phyloP scores from a whole-genome alignment of 2,329 filamentous ascomycete species.

The Penicillium griseofulvum region DNA sequence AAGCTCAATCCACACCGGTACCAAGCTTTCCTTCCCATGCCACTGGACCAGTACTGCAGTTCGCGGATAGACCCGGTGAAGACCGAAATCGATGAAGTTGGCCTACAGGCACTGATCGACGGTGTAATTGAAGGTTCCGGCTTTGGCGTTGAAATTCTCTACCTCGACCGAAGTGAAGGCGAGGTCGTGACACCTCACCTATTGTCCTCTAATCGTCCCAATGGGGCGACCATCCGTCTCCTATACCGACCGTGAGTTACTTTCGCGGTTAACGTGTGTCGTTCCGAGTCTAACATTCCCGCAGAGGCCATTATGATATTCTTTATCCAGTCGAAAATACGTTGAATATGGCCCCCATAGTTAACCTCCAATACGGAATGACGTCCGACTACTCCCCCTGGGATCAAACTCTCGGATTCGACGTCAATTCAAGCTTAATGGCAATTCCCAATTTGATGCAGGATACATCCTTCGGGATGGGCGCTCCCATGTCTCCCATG shows the following conservation, averaged over 20 bases:
- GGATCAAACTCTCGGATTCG: slow-evolving; percentile 40
- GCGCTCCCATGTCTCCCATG: slow-evolving; percentile 25
- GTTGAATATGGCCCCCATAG: slow-evolving; percentile 39
- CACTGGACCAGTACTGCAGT: slow-evolving; percentile 66
- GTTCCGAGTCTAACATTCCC: slow-evolving; percentile 18
- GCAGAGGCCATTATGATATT: slow-evolving; percentile 85
- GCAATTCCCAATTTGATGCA: slow-evolving; percentile 41
- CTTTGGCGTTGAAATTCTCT: slow-evolving; percentile 81
- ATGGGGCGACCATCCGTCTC: slow-evolving; percentile 64
- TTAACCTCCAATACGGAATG: slow-evolving; percentile 44
- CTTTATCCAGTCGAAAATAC: slow-evolving; percentile 66
- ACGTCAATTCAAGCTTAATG: slow-evolving; percentile 43
- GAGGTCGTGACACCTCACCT: slow-evolving; percentile 62
- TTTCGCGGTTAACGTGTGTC: not conserved
- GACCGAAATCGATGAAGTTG: slow-evolving; percentile 88
- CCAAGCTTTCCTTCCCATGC: slow-evolving; percentile 66
- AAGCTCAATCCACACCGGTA: slow-evolving; percentile 70
- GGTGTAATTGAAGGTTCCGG: slow-evolving; percentile 75
- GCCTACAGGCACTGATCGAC: slow-evolving; percentile 72
- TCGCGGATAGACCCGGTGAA: slow-evolving; percentile 70
- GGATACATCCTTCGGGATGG: slow-evolving; percentile 33
- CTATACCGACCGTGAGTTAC: slow-evolving; percentile 63
- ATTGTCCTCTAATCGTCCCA: slow-evolving; percentile 34
- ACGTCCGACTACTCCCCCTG: slow-evolving; percentile 39
- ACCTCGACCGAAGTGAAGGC: slow-evolving; percentile 82